A percentile compares a stretch with the other conserved stretches of the same genome.
phyloP scores from a whole-genome alignment of 2,329 filamentous ascomycete genomes.

The Chalaropsis ovoidea region DNA sequence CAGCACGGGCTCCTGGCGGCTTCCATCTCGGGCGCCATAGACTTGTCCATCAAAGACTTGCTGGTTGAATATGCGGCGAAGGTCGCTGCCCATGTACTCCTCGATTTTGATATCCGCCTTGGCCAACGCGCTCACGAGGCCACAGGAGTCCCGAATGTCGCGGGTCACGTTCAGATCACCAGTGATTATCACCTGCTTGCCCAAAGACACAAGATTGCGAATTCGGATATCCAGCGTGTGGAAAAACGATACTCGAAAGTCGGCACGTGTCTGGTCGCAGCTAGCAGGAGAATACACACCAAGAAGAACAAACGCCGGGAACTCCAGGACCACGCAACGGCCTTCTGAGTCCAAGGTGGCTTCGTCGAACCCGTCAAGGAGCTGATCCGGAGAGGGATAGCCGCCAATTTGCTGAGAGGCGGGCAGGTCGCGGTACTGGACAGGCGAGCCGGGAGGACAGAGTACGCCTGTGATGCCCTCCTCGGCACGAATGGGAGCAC shows the following conservation, averaged over 20 bases:
- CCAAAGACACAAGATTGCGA: conserved; percentile 67
- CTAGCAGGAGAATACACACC: conserved; percentile 89
- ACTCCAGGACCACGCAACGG: conserved; percentile 81
- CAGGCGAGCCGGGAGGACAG: conserved; percentile 57
- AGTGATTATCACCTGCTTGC: conserved; percentile 74
- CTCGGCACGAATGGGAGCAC: conserved; percentile 78
- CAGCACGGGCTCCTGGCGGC: conserved; percentile 47
- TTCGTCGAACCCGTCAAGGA: conserved; percentile 56
- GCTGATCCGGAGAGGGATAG: conserved; percentile 63
- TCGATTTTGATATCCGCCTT: conserved; percentile 59
- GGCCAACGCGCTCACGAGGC: conserved; percentile 57
- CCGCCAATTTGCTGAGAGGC: conserved; percentile 71
- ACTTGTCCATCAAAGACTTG: conserved; percentile 60
- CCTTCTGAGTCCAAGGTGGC: conserved; percentile 77
- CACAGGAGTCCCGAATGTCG: conserved; percentile 64
- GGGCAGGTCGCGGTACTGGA: conserved; percentile 64
- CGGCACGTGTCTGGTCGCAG: conserved; percentile 70
- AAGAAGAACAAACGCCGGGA: conserved; percentile 86
- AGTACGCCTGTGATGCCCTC: conserved; percentile 85
- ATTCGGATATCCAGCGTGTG: conserved; percentile 71
- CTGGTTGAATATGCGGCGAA: conserved; percentile 73
- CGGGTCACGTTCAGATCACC: conserved; percentile 79
- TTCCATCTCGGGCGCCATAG: background rate
- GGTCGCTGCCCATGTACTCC: conserved; percentile 62
- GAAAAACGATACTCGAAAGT: conserved; percentile 73